Percentiles rank a stretch among this genome's conserved stretches.
Conservation (phyloP, 2,329 filamentous ascomycete genomes). For the Beauveria sp. region DNA sequence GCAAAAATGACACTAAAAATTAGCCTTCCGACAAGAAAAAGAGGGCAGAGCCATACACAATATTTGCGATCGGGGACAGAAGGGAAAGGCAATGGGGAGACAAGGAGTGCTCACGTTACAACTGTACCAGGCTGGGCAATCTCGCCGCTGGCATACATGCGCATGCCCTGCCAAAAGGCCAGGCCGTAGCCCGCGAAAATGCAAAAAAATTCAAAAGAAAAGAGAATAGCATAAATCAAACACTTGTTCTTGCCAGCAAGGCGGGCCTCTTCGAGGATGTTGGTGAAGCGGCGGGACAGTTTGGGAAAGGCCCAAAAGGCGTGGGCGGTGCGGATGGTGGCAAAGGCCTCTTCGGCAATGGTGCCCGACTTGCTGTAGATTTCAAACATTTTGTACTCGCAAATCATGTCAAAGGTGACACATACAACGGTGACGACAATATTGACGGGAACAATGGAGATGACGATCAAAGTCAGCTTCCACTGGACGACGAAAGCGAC, state of each 20-base stretch:
- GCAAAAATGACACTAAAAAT: conserved; percentile 37
- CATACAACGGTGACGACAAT: conserved; percentile 31
- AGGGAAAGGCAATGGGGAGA: neutral
- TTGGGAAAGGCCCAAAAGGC: conserved; percentile 42
- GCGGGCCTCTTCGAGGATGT: conserved; percentile 32
- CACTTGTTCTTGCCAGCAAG: conserved; percentile 35
- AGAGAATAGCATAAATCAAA: conserved; percentile 34
- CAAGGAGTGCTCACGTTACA: conserved; percentile 31
- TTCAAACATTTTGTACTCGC: conserved; percentile 37
- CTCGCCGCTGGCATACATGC: conserved; percentile 37
- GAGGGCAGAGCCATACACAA: neutral
- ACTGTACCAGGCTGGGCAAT: conserved; percentile 37
- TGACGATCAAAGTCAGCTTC: conserved; percentile 36
- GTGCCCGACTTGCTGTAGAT: conserved; percentile 35
- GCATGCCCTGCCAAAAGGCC: conserved; percentile 45
- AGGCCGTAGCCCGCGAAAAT: conserved; percentile 40
- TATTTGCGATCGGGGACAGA: too few relatives aligned
- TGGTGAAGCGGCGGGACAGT: conserved; percentile 33
- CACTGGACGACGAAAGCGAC: conserved; percentile 34
- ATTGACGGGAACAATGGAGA: conserved; percentile 37
- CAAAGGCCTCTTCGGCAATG: conserved; percentile 42
- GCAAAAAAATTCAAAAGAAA: conserved; percentile 38
- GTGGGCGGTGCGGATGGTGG: conserved; percentile 40
- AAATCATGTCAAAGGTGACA: conserved; percentile 30
- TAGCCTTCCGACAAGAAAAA: neutral